Conservation (phyloP, 768 basidiomycete species). For the Wakefieldia striispora region DNA sequence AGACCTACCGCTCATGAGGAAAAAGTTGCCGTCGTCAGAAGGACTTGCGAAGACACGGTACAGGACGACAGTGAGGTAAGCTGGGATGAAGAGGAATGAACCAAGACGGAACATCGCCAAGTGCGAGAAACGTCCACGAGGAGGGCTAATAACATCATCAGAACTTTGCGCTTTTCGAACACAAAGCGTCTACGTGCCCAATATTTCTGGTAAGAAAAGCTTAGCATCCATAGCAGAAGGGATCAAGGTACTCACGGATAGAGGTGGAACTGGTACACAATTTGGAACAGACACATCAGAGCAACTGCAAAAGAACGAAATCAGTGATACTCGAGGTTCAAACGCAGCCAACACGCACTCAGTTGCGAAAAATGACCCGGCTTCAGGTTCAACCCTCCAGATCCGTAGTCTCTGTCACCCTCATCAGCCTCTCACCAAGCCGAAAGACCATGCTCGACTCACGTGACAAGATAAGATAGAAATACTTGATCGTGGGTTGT, state of each 20-base stretch:
- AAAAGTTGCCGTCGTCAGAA: conserved; percentile 64
- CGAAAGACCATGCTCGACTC: conserved; percentile 2
- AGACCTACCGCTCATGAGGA: conserved; percentile 77
- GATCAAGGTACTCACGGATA: conserved; percentile 64
- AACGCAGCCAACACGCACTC: conserved; percentile 45
- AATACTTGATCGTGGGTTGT: conserved; percentile 91
- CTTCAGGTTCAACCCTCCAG: conserved; percentile 88
- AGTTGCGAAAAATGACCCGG: conserved; percentile 92
- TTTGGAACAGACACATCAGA: conserved; percentile 92
- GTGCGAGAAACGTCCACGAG: conserved; percentile 79
- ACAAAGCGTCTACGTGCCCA: conserved; percentile 43
- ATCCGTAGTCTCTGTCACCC: conserved; percentile 61
- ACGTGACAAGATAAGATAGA: conserved; percentile 79
- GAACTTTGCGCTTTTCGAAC: not conserved
- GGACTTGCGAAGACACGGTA: conserved; percentile 74
- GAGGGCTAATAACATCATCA: conserved; percentile 50
- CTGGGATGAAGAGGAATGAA: conserved; percentile 82
- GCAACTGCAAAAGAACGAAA: conserved; percentile 56
- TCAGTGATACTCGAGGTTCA: conserved; percentile 3
- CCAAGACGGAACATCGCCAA: conserved; percentile 90
- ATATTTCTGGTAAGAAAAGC: conserved; percentile 48
- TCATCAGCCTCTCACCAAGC: not conserved
- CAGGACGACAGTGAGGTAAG: conserved; percentile 76
- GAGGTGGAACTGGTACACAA: conserved; percentile 86
- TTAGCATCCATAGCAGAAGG: not conserved